phyloP scores from a whole-genome alignment of 2,329 filamentous ascomycete genomes.

The Pezicula carpinea region DNA sequence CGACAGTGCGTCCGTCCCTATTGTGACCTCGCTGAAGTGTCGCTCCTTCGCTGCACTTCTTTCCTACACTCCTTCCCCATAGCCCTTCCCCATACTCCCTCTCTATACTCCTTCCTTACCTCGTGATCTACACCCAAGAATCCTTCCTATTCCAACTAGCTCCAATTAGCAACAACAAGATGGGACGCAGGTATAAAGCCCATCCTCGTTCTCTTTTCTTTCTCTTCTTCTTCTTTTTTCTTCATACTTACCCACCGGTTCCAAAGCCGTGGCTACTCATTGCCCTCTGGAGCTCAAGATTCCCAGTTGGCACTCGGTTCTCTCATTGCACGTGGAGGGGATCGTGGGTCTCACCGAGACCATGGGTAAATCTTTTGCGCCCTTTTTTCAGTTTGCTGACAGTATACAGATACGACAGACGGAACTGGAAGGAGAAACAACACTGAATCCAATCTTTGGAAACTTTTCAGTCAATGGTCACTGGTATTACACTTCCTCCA shows the following conservation, averaged over 20 bases:
- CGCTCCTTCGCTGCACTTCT: background rate
- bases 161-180: conserved; percentile 1
- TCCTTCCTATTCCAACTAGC: conserved; percentile 2
- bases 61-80: background rate
- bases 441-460: background rate
- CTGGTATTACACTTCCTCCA: conserved; percentile 2
- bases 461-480: conserved; percentile 1
- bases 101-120: background rate
- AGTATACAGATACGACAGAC: background rate
- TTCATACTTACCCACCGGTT: background rate
- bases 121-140: background rate
- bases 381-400: conserved; percentile 1
- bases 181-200: background rate
- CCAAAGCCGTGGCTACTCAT: conserved; percentile 1
- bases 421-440: background rate
- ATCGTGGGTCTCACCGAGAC: background rate
- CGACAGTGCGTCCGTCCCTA: conserved; percentile 1
- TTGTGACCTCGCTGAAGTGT: background rate
- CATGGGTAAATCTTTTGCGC: background rate
- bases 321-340: conserved; percentile 1
- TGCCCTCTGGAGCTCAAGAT: conserved; percentile 1
- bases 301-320: conserved; percentile 1
- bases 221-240: conserved; percentile 2
- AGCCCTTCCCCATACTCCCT: background rate
- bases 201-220: conserved; percentile 1